phyloP scores from a whole-genome alignment of 768 basidiomycete genomes.

The Suillus clintonianus region DNA sequence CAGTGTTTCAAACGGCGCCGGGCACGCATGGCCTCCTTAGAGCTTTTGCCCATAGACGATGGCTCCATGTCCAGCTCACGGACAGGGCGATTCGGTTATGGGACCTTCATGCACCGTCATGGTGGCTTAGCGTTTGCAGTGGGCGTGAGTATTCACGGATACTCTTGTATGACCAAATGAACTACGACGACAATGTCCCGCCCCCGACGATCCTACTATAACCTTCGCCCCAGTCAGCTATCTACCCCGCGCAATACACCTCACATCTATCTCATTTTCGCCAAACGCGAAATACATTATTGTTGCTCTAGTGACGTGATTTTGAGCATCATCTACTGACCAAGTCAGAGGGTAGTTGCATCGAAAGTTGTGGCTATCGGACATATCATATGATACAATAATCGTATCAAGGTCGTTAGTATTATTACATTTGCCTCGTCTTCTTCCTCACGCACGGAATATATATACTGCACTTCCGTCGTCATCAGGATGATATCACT shows the following conservation, averaged over 20 bases:
- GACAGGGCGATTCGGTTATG: constrained; percentile 97
- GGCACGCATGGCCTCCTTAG: constrained; percentile 82
- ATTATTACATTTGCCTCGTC: background rate
- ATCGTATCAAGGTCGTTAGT: background rate
- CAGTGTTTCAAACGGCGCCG: no score
- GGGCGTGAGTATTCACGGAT: constrained; percentile 83
- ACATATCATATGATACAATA: background rate
- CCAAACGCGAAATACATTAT: constrained; percentile 88
- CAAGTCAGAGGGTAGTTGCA: constrained; percentile 68
- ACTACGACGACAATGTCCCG: constrained; percentile 90
- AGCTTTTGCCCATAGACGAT: constrained; percentile 91
- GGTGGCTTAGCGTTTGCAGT: constrained; percentile 88
- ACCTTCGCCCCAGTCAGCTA: constrained; percentile 72
- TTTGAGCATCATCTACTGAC: constrained; percentile 80
- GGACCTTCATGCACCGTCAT: constrained; percentile 83
- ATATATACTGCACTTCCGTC: background rate
- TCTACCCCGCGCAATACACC: constrained; percentile 84
- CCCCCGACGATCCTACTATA: constrained; percentile 82
- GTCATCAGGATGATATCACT: background rate
- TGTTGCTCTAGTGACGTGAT: constrained; percentile 85
- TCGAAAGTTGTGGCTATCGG: background rate
- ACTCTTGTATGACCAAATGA: no score
- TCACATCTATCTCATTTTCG: constrained; percentile 83
- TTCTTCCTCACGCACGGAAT: background rate
- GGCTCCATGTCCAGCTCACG: constrained; percentile 93